Evolutionary conservation across 306 rosid species (phyloP).

Genomic region (barrel medic (Medicago truncatula)): MtrunA17r5.0-ANR NC_053049.1:32453001-32453500

Average conservation of each 20-base stretch:
- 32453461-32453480: constrained; percentile 20
- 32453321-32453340: constrained; percentile 91
- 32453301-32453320: constrained; percentile 97
- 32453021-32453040: constrained; percentile 13
- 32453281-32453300: constrained; percentile 96
- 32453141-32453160: constrained; percentile 19
- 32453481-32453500: constrained; percentile 21
- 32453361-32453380: constrained; percentile 85
- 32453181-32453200: constrained; percentile 30
- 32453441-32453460: constrained; percentile 12
- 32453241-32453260: constrained; percentile 86
- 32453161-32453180: constrained; percentile 5
- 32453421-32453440: neutral
- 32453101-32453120: constrained; percentile 15
- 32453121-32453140: constrained; percentile 30
- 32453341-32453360: constrained; percentile 82
- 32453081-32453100: constrained; percentile 32
- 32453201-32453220: constrained; percentile 60
- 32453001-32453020: constrained; percentile 17
- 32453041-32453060: constrained; percentile 12
- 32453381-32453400: constrained; percentile 42
- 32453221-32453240: constrained; percentile 89
- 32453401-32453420: constrained; percentile 34
- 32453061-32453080: constrained; percentile 4
- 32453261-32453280: constrained; percentile 89